Percentiles rank a stretch among this genome's conserved stretches.
phyloP scores from a whole-genome alignment of 768 basidiomycete genomes.

The Tephrocybe sp. region DNA sequence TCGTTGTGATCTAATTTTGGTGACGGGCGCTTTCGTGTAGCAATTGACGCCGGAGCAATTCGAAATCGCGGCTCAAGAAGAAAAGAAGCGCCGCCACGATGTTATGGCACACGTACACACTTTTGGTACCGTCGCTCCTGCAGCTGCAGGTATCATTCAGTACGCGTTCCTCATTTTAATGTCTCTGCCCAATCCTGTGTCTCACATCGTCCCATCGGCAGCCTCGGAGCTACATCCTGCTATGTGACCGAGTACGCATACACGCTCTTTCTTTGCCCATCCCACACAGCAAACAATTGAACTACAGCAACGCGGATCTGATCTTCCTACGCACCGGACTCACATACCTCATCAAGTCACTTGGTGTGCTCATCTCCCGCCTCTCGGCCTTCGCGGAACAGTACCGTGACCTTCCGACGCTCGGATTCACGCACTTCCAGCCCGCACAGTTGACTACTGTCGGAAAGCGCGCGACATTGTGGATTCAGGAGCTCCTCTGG shows the following conservation, averaged over 20 bases:
- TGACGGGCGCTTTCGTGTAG: constrained; percentile 35
- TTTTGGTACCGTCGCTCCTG: constrained; percentile 89
- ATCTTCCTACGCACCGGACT: constrained; percentile 93
- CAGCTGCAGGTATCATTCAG: constrained; percentile 96
- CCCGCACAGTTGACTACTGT: constrained; percentile 98
- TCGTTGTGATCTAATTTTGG: constrained; percentile 5
- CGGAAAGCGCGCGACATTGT: constrained; percentile 93
- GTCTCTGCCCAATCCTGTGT: background rate
- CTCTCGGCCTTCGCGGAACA: constrained; percentile 81
- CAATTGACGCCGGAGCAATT: constrained; percentile 87
- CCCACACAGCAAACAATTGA: constrained; percentile 3
- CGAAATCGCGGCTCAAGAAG: constrained; percentile 86
- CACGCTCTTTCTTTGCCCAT: background rate
- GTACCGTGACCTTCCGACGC: constrained; percentile 85
- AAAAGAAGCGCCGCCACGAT: constrained; percentile 97
- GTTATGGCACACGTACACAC: constrained; percentile 99
- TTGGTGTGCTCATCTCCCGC: constrained; percentile 88
- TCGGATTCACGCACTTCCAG: constrained; percentile 99
- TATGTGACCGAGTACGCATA: constrained; percentile 95
- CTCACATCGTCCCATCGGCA: background rate
- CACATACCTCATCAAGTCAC: constrained; percentile 78
- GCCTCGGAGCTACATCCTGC: constrained; percentile 88
- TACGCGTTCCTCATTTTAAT: constrained; percentile 32
- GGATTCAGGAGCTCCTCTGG: constrained; percentile 98
- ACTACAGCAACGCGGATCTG: constrained; percentile 88